These are phyloP conservation scores for Sphaerulina musiva DNA, from an alignment of 2,329 filamentous ascomycete genomes.

Conservation along the genomic window DNA sequence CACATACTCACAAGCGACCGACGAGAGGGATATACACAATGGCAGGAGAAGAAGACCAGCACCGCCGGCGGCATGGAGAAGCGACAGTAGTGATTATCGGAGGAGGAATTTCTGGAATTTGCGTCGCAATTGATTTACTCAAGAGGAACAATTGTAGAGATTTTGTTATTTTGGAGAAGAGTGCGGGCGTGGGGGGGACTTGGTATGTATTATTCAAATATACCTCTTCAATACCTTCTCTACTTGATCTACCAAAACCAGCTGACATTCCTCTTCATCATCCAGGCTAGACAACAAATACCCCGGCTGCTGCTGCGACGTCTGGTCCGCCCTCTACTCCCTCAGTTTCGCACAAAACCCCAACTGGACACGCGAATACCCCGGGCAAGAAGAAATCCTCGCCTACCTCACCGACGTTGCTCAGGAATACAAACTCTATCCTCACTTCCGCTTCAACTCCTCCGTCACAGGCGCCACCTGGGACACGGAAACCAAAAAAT, in stretches of 20 bases:
- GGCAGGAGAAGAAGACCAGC: constrained; percentile 27
- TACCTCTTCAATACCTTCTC: too few species aligned
- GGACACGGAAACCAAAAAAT: constrained; percentile 48
- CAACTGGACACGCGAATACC: constrained; percentile 53
- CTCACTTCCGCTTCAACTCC: constrained; percentile 54
- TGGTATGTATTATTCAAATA: constrained; percentile 34
- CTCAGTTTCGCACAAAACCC: constrained; percentile 57
- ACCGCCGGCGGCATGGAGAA: constrained; percentile 36
- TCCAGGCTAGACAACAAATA: constrained; percentile 48
- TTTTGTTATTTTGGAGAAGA: constrained; percentile 54
- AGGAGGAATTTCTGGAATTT: constrained; percentile 43
- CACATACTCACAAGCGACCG: too few species aligned
- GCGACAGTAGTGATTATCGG: constrained; percentile 54
- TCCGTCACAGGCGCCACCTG: constrained; percentile 49
- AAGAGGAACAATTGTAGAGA: constrained; percentile 47
- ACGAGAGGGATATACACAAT: constrained; percentile 21
- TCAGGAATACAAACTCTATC: constrained; percentile 49
- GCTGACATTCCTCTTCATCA: background rate
- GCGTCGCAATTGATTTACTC: constrained; percentile 53
- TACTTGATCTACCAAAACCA: too few species aligned
- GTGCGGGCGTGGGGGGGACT: constrained; percentile 48
- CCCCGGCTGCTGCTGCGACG: constrained; percentile 41
- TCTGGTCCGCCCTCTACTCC: constrained; percentile 52
- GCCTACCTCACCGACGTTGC: constrained; percentile 51
- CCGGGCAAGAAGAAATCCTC: constrained; percentile 55